These are phyloP conservation scores for Aspergillus persii DNA, from an alignment of 2,329 filamentous ascomycete species.

Conservation along the genomic window DNA sequence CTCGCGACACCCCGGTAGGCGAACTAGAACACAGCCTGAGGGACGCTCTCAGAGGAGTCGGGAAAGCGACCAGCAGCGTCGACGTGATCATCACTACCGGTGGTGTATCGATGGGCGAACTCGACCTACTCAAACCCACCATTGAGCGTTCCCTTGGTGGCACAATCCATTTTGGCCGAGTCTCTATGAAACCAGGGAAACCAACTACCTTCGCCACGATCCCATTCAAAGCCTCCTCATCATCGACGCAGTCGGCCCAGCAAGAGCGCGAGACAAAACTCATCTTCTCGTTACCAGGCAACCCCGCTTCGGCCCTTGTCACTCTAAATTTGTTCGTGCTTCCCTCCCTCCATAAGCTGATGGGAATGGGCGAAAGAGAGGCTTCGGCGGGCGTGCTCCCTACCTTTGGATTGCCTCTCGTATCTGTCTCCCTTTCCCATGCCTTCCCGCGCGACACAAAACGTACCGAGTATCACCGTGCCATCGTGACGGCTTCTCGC, in stretches of 20 bases:
- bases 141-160: constrained; percentile 87
- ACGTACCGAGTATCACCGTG: constrained; percentile 88
- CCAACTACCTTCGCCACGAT: constrained; percentile 95
- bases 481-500: constrained; percentile 61
- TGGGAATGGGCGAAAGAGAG: constrained; percentile 54
- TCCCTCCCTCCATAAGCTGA: constrained; percentile 74
- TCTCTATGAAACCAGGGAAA: constrained; percentile 97
- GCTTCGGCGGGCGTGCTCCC: constrained; percentile 41
- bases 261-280: constrained; percentile 62
- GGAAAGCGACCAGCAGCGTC: constrained; percentile 47
- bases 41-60: constrained; percentile 61
- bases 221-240: constrained; percentile 53
- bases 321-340: constrained; percentile 94
- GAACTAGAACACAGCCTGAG: constrained; percentile 76
- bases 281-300: constrained; percentile 89
- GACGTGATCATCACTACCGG: constrained; percentile 90
- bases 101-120: constrained; percentile 95
- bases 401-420: constrained; percentile 67
- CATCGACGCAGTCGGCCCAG: constrained; percentile 40
- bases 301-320: constrained; percentile 88
- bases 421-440: constrained; percentile 69
- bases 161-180: constrained; percentile 92
- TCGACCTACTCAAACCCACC: constrained; percentile 93
- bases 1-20: constrained; percentile 55
- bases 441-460: constrained; percentile 71